These are phyloP conservation scores for Skeletonema marinoi DNA, from an alignment of 108 stramenopile genomes.

Conservation along the genomic window DNA sequence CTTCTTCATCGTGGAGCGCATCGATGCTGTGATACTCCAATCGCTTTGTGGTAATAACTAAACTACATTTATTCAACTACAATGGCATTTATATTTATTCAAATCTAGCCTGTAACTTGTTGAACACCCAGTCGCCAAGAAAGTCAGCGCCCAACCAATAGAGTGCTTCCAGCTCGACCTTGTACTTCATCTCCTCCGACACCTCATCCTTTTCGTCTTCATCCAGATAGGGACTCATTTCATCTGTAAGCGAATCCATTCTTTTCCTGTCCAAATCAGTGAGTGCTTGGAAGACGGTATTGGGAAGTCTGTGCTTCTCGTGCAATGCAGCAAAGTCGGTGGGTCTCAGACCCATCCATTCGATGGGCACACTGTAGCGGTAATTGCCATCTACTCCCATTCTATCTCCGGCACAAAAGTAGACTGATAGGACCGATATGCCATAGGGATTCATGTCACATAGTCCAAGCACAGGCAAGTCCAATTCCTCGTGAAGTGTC, in stretches of 20 bases:
- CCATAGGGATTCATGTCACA: slow-evolving; percentile 89
- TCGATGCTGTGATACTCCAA: background rate
- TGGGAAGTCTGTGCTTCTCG: slow-evolving; percentile 17
- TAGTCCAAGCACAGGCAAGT: slow-evolving; percentile 78
- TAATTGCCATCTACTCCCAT: slow-evolving; percentile 47
- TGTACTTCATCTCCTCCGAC: slow-evolving; percentile 47
- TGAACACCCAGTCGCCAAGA: slow-evolving; percentile 47
- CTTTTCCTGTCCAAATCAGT: slow-evolving; percentile 66
- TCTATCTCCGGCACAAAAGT: slow-evolving; percentile 51
- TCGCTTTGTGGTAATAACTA: background rate
- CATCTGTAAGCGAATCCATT: slow-evolving; percentile 47
- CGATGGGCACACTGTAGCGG: slow-evolving; percentile 55
- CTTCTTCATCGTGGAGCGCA: background rate
- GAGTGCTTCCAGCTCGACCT: slow-evolving; percentile 83
- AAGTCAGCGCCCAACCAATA: slow-evolving; percentile 78
- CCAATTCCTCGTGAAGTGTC: slow-evolving; percentile 52
- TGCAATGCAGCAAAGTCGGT: slow-evolving; percentile 47
- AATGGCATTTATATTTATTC: background rate
- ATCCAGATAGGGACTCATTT: slow-evolving; percentile 32
- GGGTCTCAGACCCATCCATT: slow-evolving; percentile 84
- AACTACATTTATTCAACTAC: background rate
- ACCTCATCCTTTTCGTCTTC: slow-evolving; percentile 53
- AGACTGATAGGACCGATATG: slow-evolving; percentile 70
- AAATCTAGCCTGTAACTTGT: slow-evolving; percentile 12
- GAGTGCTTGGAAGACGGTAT: slow-evolving; percentile 55